Percentiles rank a stretch among this genome's conserved stretches.
These are phyloP conservation scores for Novymonas esmeraldas DNA, from an alignment of 208 protist genomes.

Conservation along the genomic window DNA sequence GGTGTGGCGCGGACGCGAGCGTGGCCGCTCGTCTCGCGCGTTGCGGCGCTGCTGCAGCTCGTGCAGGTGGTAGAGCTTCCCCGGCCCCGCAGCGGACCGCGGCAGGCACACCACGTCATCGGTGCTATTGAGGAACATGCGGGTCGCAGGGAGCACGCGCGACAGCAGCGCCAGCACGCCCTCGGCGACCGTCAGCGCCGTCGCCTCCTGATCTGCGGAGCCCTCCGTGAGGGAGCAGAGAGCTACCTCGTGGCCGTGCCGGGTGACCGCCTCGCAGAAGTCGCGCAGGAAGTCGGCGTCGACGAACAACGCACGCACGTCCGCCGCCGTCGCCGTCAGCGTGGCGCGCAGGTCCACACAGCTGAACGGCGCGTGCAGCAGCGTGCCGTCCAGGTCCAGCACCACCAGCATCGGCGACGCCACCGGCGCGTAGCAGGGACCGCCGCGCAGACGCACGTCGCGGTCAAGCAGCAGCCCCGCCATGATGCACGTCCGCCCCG, in stretches of 20 bases:
- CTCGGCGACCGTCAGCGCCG: slow-evolving; percentile 20
- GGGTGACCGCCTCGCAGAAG: slow-evolving; percentile 29
- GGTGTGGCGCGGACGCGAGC: slow-evolving; percentile 1
- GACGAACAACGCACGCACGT: slow-evolving; percentile 29
- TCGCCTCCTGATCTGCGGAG: slow-evolving; percentile 21
- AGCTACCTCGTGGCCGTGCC: slow-evolving; percentile 35
- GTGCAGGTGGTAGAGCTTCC: slow-evolving; percentile 32
- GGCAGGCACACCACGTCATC: slow-evolving; percentile 43
- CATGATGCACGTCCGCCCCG: slow-evolving; percentile 24
- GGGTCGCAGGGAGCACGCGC: slow-evolving; percentile 24
- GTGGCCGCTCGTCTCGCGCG: slow-evolving; percentile 7
- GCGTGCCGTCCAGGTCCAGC: slow-evolving; percentile 45
- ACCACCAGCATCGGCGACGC: slow-evolving; percentile 40
- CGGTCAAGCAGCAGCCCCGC: slow-evolving; percentile 23
- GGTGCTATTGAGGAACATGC: slow-evolving; percentile 27
- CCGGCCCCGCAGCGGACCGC: slow-evolving; percentile 20
- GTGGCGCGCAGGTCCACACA: slow-evolving; percentile 6
- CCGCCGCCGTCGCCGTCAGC: neutral
- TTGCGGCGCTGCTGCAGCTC: slow-evolving; percentile 31
- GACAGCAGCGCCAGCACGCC: slow-evolving; percentile 34
- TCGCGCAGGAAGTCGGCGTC: slow-evolving; percentile 33
- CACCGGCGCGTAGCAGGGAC: slow-evolving; percentile 30
- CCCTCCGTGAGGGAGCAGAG: slow-evolving; percentile 50
- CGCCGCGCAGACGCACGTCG: slow-evolving; percentile 19
- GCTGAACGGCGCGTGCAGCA: slow-evolving; percentile 36